Conservation (phyloP, 441 rosid species). For the Flueggea neowawraea region DNA sequence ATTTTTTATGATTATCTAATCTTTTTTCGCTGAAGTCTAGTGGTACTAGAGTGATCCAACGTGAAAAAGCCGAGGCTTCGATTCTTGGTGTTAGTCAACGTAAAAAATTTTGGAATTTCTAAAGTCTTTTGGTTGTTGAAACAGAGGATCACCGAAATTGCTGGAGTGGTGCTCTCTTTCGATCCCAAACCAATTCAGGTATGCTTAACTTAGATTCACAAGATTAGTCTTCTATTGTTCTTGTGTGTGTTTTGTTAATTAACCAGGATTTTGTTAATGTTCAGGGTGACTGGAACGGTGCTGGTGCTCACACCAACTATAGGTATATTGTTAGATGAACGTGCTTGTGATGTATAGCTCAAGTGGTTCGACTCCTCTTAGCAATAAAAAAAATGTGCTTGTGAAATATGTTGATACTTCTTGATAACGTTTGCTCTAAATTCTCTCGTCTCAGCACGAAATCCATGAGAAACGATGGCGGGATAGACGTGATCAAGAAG, state of each 20-base stretch:
- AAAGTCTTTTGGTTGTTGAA: background rate
- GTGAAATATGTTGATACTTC: no score
- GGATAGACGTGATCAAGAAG: slow-evolving; percentile 50
- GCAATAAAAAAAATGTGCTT: no score
- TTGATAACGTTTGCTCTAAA: background rate
- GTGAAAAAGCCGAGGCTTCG: no score
- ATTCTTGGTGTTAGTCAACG: no score
- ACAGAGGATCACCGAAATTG: slow-evolving; percentile 80
- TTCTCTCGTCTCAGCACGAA: slow-evolving; percentile 40
- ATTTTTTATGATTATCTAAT: no score
- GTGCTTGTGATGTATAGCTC: no score
- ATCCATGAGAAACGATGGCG: slow-evolving; percentile 71
- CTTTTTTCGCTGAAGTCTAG: no score
- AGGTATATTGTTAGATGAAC: slow-evolving; percentile 28
- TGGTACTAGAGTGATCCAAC: no score
- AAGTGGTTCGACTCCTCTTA: no score
- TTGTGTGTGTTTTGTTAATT: no score
- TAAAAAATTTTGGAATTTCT: background rate
- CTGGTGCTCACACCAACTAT: slow-evolving; percentile 84
- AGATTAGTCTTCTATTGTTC: background rate
- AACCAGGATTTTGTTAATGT: no score
- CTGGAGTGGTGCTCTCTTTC: slow-evolving; percentile 63
- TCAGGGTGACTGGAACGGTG: slow-evolving; percentile 85
- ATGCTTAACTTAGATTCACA: background rate
- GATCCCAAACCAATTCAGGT: slow-evolving; percentile 79